Evolutionary conservation across 805 yeast species (phyloP), one percentile per base, ranked within the genome.

Genomic region (Hanseniaspora valbyensis): DNA sequence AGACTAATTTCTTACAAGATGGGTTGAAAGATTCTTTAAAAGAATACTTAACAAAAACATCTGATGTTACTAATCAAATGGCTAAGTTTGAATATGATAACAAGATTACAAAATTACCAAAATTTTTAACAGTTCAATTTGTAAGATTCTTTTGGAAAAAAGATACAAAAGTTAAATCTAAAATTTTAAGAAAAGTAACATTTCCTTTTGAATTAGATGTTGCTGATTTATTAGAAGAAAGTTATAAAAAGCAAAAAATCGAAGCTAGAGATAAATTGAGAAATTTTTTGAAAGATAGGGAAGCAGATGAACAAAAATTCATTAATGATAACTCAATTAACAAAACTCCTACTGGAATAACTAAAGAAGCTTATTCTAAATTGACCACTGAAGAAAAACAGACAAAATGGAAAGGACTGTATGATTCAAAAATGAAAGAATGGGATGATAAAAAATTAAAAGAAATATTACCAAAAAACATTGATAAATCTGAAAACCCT

Each of bases 131-230:
- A 9, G 87, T 92, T 38, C 95, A 92, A 63, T 92, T 84, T 67
- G 92, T 92, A 55, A 77, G 99, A 61, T 92, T 92, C 64, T 92
- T 80, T 66, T 92, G 98, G 98, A 85, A 90, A 63, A 77, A 90
- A 62, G 95, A 90, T 52, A 84, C 94, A 3, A 78, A 77, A 56
- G 84, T 83, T 67, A 92, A 92, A 69, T 83, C 95, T 18, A 92
- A 92, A 68, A 92, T 92, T 62, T 73, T 92, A 64, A 80, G 98
- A 64, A 87, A 83, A 68, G 98, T 92, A 24, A 84, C 81, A 55
- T 92, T 92, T 69, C 99, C 99, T 38, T 84, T 88, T 67, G 92
- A 85, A 65, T 70, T 90, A 52, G 99, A 92, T 64, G 72, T 87
- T 36, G 76, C 89, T 16, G 96, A 89, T 61, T 69, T 89, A 69